These are phyloP conservation scores for Liquidambar formosana DNA, from an alignment of 164 flowering plant species.

Conservation along the genomic window DNA sequence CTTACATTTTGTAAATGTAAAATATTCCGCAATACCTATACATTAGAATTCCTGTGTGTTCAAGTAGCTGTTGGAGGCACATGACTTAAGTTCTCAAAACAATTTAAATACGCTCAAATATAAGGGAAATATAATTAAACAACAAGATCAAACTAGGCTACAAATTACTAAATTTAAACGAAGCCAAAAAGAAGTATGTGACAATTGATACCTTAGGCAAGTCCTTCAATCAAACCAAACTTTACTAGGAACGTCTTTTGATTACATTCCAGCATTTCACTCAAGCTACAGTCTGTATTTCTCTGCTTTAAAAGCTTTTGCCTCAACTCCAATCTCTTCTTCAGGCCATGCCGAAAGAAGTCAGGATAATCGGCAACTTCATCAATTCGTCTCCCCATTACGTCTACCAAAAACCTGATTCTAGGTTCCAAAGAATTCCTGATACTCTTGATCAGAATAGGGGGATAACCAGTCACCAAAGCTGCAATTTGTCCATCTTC, in stretches of 20 bases:
- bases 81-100: neutral
- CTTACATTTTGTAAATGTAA: neutral
- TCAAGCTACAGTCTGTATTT: constrained; percentile 64
- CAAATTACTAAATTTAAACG: constrained; percentile 2
- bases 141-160: neutral
- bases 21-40: neutral
- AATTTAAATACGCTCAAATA: neutral
- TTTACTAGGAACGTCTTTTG: constrained; percentile 66
- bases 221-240: constrained; percentile 42
- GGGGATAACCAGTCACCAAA: constrained; percentile 80
- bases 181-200: neutral
- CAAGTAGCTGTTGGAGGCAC: neutral
- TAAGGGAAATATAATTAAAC: neutral
- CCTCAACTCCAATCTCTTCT: constrained; percentile 77
- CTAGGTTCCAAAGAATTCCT: constrained; percentile 83
- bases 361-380: constrained; percentile 82
- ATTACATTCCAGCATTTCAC: constrained; percentile 84
- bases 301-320: constrained; percentile 63
- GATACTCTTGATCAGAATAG: constrained; percentile 80
- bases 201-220: constrained; percentile 27
- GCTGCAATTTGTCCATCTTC: constrained; percentile 54
- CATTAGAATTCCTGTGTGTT: neutral
- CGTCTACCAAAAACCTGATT: constrained; percentile 70
- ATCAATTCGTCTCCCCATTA: constrained; percentile 71
- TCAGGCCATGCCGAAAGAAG: constrained; percentile 76